phyloP scores from a whole-genome alignment of 768 basidiomycete genomes.

The Mycena venus region DNA sequence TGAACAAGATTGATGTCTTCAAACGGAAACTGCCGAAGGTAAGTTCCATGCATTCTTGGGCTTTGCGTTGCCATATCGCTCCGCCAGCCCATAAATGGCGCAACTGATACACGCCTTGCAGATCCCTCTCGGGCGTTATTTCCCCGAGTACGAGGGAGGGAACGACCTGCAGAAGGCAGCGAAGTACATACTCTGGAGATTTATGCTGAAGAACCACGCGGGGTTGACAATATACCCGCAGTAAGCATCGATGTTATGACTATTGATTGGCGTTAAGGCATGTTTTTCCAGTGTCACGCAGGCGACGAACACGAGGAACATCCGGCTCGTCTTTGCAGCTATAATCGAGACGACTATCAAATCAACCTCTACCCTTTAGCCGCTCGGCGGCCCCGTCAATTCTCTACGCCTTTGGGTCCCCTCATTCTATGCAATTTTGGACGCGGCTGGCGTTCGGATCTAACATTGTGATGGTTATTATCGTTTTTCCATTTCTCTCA shows the following conservation, averaged over 20 bases:
- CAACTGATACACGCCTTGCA: too few relatives aligned
- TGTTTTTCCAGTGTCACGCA: constrained; percentile 76
- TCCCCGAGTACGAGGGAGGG: constrained; percentile 80
- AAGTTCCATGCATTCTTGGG: too few relatives aligned
- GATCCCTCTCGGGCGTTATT: constrained; percentile 68
- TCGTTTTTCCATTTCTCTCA: too few relatives aligned
- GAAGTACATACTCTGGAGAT: constrained; percentile 85
- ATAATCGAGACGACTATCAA: constrained; percentile 66
- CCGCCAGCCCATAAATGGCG: too few relatives aligned
- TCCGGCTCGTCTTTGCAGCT: constrained; percentile 79
- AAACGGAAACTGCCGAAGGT: constrained; percentile 59
- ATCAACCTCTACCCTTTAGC: too few relatives aligned
- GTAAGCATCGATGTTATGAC: constrained; percentile 56
- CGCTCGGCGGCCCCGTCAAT: too few relatives aligned
- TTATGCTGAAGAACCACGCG: constrained; percentile 81
- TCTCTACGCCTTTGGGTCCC: too few relatives aligned
- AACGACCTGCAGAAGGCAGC: constrained; percentile 83
- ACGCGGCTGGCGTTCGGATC: too few relatives aligned
- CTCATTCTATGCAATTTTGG: too few relatives aligned
- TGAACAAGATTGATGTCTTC: constrained; percentile 84
- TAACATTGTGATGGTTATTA: too few relatives aligned
- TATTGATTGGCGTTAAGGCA: too few relatives aligned
- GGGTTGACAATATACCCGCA: constrained; percentile 82
- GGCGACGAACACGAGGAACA: constrained; percentile 85
- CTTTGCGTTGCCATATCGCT: too few relatives aligned